phyloP scores from a whole-genome alignment of 1,284 basidiomycete genomes.

The Leccinum subrobustum region DNA sequence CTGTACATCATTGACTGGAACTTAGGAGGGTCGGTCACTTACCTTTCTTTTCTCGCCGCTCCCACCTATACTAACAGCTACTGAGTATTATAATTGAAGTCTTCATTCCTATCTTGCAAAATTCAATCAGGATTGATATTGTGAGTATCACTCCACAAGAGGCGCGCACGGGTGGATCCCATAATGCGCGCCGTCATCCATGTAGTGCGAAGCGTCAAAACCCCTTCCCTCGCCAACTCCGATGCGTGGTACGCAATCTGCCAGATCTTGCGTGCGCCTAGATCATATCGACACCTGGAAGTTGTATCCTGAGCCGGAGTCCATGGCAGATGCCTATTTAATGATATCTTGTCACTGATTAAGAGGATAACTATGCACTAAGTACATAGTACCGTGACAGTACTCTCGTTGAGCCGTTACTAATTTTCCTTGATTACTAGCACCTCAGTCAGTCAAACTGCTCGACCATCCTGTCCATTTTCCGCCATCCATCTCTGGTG shows the following conservation, averaged over 20 bases:
- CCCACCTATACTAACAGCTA: background rate
- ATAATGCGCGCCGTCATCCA: background rate
- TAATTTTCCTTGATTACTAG: background rate
- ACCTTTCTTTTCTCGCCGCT: constrained; percentile 1
- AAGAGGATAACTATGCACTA: background rate
- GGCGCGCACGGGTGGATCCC: background rate
- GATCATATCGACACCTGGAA: background rate
- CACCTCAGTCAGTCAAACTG: background rate
- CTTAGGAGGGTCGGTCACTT: constrained; percentile 10
- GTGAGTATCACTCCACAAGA: too few relatives aligned
- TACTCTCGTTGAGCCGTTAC: background rate
- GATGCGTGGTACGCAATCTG: background rate
- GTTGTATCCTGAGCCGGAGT: background rate
- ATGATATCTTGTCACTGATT: too few relatives aligned
- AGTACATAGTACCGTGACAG: too few relatives aligned
- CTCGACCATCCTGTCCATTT: background rate
- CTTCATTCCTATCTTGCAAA: too few relatives aligned
- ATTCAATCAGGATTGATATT: too few relatives aligned
- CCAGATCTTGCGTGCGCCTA: background rate
- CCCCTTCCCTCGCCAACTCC: background rate
- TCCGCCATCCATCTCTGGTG: background rate
- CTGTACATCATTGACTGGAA: constrained; percentile 21
- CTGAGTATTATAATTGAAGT: too few relatives aligned
- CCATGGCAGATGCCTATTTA: too few relatives aligned
- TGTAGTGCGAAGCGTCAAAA: background rate